phyloP scores from a whole-genome alignment of 345 rosid genomes.

The Orychophragmus violaceus region DNA sequence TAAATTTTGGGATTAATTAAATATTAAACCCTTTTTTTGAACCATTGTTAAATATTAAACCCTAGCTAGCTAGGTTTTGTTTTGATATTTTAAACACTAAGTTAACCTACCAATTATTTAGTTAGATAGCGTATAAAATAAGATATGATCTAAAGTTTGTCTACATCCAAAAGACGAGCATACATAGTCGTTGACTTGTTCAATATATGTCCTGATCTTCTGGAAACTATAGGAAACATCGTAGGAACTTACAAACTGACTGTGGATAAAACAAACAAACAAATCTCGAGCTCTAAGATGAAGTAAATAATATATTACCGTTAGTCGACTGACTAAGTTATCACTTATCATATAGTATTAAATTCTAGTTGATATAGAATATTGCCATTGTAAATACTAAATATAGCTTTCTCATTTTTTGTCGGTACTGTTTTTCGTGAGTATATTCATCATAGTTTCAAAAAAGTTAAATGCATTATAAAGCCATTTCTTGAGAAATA shows the following conservation, averaged over 20 bases:
- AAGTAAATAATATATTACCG: not conserved
- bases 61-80: slow-evolving; percentile 16
- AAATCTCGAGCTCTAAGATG: not conserved
- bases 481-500: not conserved
- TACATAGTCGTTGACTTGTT: slow-evolving; percentile 25
- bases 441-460: not conserved
- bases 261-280: not conserved
- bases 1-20: not conserved
- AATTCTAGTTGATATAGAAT: not conserved
- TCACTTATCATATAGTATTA: not conserved
- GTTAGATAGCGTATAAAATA: slow-evolving; percentile 21
- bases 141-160: slow-evolving; percentile 18
- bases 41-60: no score
- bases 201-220: slow-evolving; percentile 11
- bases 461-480: not conserved
- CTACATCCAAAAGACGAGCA: slow-evolving; percentile 21
- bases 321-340: not conserved
- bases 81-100: slow-evolving; percentile 7
- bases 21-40: not conserved
- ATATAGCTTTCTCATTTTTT: not conserved
- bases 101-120: slow-evolving; percentile 20
- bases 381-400: not conserved
- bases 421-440: not conserved
- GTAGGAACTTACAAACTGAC: slow-evolving; percentile 20
- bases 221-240: slow-evolving; percentile 23